Conservation (phyloP, 2,329 filamentous ascomycete species). For the Corinectria fuckeliana region DNA sequence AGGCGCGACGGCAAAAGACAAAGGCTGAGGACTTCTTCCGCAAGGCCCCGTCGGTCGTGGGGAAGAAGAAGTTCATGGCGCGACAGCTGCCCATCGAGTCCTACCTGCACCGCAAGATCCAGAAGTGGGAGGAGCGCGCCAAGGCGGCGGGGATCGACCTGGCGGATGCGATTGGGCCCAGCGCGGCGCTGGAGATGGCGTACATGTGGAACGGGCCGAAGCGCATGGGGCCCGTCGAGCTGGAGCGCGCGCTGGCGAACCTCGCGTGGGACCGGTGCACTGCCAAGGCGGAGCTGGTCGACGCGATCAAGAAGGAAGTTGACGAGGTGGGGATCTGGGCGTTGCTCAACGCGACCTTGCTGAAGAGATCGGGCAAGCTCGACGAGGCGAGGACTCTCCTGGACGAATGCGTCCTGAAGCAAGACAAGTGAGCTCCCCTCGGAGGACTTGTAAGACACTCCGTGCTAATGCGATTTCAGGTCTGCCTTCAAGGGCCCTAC, state of each 20-base stretch:
- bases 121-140: slow-evolving; percentile 85
- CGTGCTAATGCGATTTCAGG: slow-evolving; percentile 43
- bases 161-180: slow-evolving; percentile 80
- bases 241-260: slow-evolving; percentile 67
- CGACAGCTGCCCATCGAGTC: slow-evolving; percentile 88
- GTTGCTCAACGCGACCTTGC: slow-evolving; percentile 69
- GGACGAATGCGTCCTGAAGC: slow-evolving; percentile 66
- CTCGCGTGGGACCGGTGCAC: slow-evolving; percentile 71
- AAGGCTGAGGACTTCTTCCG: slow-evolving; percentile 74
- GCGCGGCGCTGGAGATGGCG: slow-evolving; percentile 87
- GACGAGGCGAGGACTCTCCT: slow-evolving; percentile 71
- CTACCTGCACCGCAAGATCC: slow-evolving; percentile 82
- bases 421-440: slow-evolving; percentile 61
- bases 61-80: slow-evolving; percentile 90
- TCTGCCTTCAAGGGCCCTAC: slow-evolving; percentile 62
- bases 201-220: slow-evolving; percentile 93
- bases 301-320: slow-evolving; percentile 56
- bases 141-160: slow-evolving; percentile 71
- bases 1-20: slow-evolving; percentile 63
- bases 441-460: rapidly evolving
- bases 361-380: slow-evolving; percentile 67
- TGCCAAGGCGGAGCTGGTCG: slow-evolving; percentile 47
- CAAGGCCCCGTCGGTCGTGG: slow-evolving; percentile 75
- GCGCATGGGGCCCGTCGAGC: slow-evolving; percentile 72
- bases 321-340: slow-evolving; percentile 71